Evolutionary conservation across 352 stramenopile species (phyloP).

Genomic region (Globisporangium iwayamae): DNA sequence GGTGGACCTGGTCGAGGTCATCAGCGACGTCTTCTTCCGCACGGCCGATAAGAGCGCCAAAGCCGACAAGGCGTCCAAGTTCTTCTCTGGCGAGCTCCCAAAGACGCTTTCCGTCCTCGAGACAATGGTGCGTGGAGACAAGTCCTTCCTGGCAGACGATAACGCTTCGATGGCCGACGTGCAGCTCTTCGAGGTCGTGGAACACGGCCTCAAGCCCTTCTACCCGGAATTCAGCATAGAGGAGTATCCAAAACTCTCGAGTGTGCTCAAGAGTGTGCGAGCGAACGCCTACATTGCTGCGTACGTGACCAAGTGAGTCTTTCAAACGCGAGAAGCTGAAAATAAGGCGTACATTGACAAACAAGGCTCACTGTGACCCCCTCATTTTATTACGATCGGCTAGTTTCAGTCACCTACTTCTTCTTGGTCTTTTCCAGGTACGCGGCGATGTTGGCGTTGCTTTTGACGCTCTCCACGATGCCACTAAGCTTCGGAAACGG

Average conservation of each 20-base stretch:
- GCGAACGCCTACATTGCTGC: constrained; percentile 25
- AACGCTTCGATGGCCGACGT: constrained; percentile 37
- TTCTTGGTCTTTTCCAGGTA: constrained; percentile 20
- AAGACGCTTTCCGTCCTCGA: constrained; percentile 29
- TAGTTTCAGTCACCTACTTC: background rate
- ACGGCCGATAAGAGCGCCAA: constrained; percentile 27
- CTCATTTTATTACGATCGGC: too few species aligned
- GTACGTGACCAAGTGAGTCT: constrained; percentile 28
- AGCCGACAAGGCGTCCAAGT: constrained; percentile 27
- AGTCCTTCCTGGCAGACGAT: constrained; percentile 30
- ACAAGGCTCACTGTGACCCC: too few species aligned
- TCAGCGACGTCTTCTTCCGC: constrained; percentile 4
- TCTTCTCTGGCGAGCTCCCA: constrained; percentile 28
- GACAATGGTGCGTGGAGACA: constrained; percentile 21
- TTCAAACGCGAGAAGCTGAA: background rate
- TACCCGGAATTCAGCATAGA: constrained; percentile 19
- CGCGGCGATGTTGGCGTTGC: constrained; percentile 30
- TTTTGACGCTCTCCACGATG: constrained; percentile 31
- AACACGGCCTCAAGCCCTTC: constrained; percentile 25
- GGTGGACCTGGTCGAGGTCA: constrained; percentile 1
- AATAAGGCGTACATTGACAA: background rate
- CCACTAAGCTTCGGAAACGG: constrained; percentile 44
- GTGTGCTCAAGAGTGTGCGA: constrained; percentile 31
- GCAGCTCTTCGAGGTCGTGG: constrained; percentile 38
- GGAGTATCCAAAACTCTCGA: constrained; percentile 34